Evolutionary conservation across 148 eudicot genomes (phyloP).

Genomic region (Rhododendron molle): DNA sequence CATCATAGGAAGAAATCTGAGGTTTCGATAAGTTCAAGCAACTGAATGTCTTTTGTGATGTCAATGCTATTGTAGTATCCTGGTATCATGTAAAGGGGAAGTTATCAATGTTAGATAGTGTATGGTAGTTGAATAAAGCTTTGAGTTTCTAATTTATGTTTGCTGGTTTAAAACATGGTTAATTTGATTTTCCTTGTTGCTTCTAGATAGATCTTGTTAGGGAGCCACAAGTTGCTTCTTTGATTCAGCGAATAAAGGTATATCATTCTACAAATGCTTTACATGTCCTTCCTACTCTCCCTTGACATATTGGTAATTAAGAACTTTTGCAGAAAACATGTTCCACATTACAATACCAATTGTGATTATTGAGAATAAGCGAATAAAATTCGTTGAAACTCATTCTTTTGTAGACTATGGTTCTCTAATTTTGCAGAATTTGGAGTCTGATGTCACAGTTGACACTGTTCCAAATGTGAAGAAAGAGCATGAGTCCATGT

Average conservation of each 20-base stretch:
- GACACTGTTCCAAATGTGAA: no score
- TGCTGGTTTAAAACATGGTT: neutral
- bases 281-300: no score
- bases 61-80: neutral
- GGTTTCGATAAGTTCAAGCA: neutral
- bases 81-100: neutral
- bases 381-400: no score
- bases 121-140: neutral
- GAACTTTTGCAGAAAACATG: no score
- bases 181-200: slow-evolving; percentile 7
- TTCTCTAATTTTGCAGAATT: no score
- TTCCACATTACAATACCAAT: no score
- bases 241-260: slow-evolving; percentile 77
- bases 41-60: neutral
- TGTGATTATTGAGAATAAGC: no score
- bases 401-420: no score
- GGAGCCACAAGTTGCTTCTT: slow-evolving; percentile 51
- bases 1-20: neutral
- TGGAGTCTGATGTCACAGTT: no score
- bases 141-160: neutral
- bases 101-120: neutral
- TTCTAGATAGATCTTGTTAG: slow-evolving; percentile 89
- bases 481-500: no score
- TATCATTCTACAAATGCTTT: neutral
- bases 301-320: no score